Conservation (phyloP, 345 rosid species). For the Capsella bursapastoris region DNA sequence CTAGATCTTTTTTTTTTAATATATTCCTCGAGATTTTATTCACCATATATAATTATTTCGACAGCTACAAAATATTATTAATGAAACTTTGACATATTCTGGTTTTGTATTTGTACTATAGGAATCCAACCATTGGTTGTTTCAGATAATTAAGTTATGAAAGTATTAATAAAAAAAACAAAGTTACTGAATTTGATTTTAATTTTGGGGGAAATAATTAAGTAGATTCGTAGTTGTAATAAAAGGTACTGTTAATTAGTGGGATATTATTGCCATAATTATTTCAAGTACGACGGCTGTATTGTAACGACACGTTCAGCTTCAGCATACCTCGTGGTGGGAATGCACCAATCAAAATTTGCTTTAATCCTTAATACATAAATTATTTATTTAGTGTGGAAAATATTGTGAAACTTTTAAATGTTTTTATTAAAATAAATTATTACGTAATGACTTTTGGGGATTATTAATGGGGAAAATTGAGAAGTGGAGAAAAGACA, state of each 20-base stretch:
- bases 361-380: neutral
- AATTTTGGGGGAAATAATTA: neutral
- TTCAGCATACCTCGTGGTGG: conserved; percentile 32
- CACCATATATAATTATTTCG: conserved; percentile 10
- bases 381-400: conserved; percentile 2
- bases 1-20: neutral
- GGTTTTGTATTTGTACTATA: no score
- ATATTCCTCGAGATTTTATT: conserved; percentile 40
- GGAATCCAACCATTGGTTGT: neutral
- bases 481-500: conserved; percentile 44
- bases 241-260: neutral
- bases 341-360: conserved; percentile 44
- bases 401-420: neutral
- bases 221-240: neutral
- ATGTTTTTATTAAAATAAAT: neutral
- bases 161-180: neutral
- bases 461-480: conserved; percentile 22
- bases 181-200: no score
- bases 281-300: conserved; percentile 33
- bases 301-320: conserved; percentile 33
- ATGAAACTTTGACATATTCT: neutral
- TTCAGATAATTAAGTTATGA: neutral
- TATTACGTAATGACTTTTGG: conserved; percentile 46
- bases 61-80: neutral
- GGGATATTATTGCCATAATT: neutral